A percentile compares a stretch with the other conserved stretches of the same genome.
Conservation (phyloP, 208 protist genomes). For the Trypanosoma mega region DNA sequence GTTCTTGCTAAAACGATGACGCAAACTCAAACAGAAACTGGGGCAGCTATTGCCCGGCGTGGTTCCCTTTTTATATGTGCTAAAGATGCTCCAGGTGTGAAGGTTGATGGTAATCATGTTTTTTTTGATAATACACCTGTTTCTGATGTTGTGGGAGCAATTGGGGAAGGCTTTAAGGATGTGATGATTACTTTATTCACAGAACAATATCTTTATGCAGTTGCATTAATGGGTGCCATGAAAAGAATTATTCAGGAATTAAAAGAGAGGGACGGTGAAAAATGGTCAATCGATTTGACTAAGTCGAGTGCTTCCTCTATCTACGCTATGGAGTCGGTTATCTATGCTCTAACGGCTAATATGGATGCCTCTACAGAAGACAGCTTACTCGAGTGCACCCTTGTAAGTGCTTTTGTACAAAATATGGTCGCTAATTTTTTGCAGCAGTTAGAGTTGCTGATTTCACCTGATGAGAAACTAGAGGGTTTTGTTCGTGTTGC, state of each 20-base stretch:
- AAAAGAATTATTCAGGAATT: slow-evolving; percentile 77
- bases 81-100: slow-evolving; percentile 41
- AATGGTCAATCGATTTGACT: slow-evolving; percentile 48
- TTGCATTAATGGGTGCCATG: slow-evolving; percentile 65
- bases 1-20: slow-evolving; percentile 74
- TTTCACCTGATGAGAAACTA: slow-evolving; percentile 43
- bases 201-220: slow-evolving; percentile 82
- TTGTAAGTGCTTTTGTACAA: slow-evolving; percentile 72
- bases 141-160: slow-evolving; percentile 67
- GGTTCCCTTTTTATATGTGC: slow-evolving; percentile 82
- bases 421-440: slow-evolving; percentile 50
- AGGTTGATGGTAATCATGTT: slow-evolving; percentile 38
- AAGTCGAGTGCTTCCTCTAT: slow-evolving; percentile 66
- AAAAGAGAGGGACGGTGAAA: slow-evolving; percentile 41
- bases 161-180: slow-evolving; percentile 86
- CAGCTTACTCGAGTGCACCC: slow-evolving; percentile 72
- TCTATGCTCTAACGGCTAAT: slow-evolving; percentile 85
- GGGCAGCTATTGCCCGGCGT: slow-evolving; percentile 50
- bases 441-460: slow-evolving; percentile 55
- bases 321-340: slow-evolving; percentile 81
- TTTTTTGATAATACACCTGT: slow-evolving; percentile 46
- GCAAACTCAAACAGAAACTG: slow-evolving; percentile 55
- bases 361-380: slow-evolving; percentile 77
- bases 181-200: slow-evolving; percentile 81
- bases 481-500: slow-evolving; percentile 51